These are phyloP conservation scores for Sugiyamaella grinbergsii DNA, from an alignment of 1,139 yeast genomes.

Conservation along the genomic window DNA sequence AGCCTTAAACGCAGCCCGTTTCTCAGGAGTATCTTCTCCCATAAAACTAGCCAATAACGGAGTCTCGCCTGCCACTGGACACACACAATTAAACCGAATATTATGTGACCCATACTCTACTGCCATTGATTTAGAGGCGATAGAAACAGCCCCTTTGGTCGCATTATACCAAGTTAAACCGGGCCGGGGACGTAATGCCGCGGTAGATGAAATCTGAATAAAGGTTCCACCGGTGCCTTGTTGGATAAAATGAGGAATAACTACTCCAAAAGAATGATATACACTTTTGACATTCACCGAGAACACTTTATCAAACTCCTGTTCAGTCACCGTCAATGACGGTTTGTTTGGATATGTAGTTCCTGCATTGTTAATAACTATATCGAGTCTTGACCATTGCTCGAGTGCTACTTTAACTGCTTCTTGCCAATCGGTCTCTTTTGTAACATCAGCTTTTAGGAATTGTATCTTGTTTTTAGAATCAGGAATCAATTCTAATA, in stretches of 20 bases:
- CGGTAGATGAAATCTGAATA: conserved; percentile 34
- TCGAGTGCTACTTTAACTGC: conserved; percentile 25
- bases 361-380: conserved; percentile 38
- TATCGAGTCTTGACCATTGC: conserved; percentile 33
- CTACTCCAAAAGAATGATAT: conserved; percentile 29
- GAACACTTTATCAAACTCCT: conserved; percentile 32
- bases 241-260: conserved; percentile 30
- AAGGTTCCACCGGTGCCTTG: conserved; percentile 32
- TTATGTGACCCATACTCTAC: conserved; percentile 30
- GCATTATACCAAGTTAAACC: conserved; percentile 34
- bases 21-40: conserved; percentile 31
- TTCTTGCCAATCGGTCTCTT: conserved; percentile 26
- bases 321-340: conserved; percentile 27
- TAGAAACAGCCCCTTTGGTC: conserved; percentile 34
- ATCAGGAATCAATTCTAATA: conserved; percentile 8
- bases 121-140: conserved; percentile 31
- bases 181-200: conserved; percentile 32
- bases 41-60: conserved; percentile 28
- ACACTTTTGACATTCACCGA: conserved; percentile 33
- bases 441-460: conserved; percentile 32
- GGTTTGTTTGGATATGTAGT: conserved; percentile 30
- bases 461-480: conserved; percentile 18
- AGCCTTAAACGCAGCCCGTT: conserved; percentile 29
- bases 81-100: conserved; percentile 29
- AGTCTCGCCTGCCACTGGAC: conserved; percentile 33